These are phyloP conservation scores for Raffaelea ambrosiae DNA, from an alignment of 2,329 filamentous ascomycete genomes.

Conservation along the genomic window DNA sequence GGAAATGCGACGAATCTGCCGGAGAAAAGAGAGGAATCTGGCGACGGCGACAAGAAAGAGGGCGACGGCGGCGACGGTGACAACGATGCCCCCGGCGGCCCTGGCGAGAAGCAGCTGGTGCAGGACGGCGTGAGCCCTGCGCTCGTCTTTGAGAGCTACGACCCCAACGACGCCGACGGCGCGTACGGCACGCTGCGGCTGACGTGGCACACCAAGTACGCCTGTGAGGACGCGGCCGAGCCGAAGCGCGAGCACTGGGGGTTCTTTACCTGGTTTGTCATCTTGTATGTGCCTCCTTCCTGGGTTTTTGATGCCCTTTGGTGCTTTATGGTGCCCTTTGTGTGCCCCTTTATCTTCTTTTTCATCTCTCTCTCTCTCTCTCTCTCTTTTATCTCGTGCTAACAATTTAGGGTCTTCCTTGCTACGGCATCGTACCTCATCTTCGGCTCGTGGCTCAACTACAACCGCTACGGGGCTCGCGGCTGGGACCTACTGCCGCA, in stretches of 20 bases:
- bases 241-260: slow-evolving; percentile 62
- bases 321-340: no score
- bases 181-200: slow-evolving; percentile 45
- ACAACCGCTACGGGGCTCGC: slow-evolving; percentile 89
- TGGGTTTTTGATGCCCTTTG: background rate
- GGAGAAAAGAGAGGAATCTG: slow-evolving; percentile 10
- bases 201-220: slow-evolving; percentile 82
- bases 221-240: slow-evolving; percentile 53
- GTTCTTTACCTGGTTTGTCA: slow-evolving; percentile 92
- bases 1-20: slow-evolving; percentile 12
- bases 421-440: slow-evolving; percentile 83
- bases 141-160: slow-evolving; percentile 70
- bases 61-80: slow-evolving; percentile 16
- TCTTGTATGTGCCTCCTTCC: background rate
- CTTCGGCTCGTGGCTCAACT: slow-evolving; percentile 98
- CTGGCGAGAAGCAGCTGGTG: slow-evolving; percentile 41
- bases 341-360: background rate
- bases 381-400: no score
- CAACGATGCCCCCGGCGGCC: slow-evolving; percentile 19
- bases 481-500: slow-evolving; percentile 95
- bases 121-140: slow-evolving; percentile 44
- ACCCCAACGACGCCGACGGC: slow-evolving; percentile 49
- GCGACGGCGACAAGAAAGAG: slow-evolving; percentile 20
- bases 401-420: slow-evolving; percentile 73
- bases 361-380: background rate